Evolutionary conservation across 2,329 filamentous ascomycete genomes (phyloP).

Genomic region (Arthrobotrys megalospora): DNA sequence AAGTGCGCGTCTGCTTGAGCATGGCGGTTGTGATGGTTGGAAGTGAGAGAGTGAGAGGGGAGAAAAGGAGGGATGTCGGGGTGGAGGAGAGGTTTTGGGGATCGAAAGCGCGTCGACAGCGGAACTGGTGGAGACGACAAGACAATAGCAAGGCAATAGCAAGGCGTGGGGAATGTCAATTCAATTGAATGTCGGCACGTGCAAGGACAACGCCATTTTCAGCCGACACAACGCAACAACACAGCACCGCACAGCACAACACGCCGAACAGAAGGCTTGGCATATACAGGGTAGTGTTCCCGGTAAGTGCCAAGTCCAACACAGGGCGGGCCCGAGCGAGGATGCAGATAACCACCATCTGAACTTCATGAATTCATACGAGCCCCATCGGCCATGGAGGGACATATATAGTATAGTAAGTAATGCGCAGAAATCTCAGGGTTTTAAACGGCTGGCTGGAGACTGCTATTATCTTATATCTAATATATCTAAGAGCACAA

Average conservation of each 20-base stretch:
- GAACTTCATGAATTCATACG: no score
- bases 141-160: neutral
- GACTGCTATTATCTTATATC: no score
- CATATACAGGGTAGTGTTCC: neutral
- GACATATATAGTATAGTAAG: no score
- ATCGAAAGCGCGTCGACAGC: neutral
- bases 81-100: neutral
- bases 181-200: conserved; percentile 3
- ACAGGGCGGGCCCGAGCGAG: no score
- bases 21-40: conserved; percentile 67
- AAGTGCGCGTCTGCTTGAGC: conserved; percentile 84
- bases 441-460: no score
- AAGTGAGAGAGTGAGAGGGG: neutral
- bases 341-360: no score
- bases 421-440: no score
- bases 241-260: neutral
- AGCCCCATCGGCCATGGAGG: no score
- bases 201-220: conserved; percentile 5
- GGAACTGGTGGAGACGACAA: no score
- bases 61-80: neutral
- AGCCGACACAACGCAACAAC: conserved; percentile 24
- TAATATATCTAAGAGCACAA: no score
- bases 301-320: no score
- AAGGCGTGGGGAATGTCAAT: conserved; percentile 15
- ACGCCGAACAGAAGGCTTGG: neutral